Base-by-base conservation (phyloP, 2,329 filamentous ascomycete species). In the Phaeosphaeriaceae sp. region DNA sequence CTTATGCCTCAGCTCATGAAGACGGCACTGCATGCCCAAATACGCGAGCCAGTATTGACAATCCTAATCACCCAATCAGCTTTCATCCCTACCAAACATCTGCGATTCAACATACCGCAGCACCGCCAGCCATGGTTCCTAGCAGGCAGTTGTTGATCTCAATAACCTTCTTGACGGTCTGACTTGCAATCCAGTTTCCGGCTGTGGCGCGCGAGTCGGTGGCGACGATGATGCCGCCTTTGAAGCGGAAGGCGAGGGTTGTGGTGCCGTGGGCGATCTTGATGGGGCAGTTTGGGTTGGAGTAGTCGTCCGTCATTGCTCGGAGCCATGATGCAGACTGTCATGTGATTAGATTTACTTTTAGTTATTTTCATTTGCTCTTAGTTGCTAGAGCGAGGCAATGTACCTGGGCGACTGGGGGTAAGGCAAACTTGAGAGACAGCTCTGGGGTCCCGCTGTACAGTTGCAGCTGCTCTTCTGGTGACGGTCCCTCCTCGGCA, bases 1-100 rank as follows among this genome's bases (percentile, higher is more conserved):
- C 84, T 99, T 99, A 84, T 99, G 93, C 63, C 94, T 91, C 69
- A 99, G 92, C 82, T 99, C 94, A 81, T 99, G 93, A 60, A 99
- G 89, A 52, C 94, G 92, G 81, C 94, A 99, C 83, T 99, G 92
- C 88, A 97, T 96, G 70, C 93, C 94, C 61, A 99, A 85, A 82
- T 96, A 99, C 71, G 92, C 92, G 60, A 99, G 89, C 94, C 94
- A 99, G 84, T 97, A 97, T 86, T 97, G 94, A 78, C 94, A 99
- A 79, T 99, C 94, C 86, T 88, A 60, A 21, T 18, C 29, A 15
- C 2, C n/a, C n/a, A n/a, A n/a, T n/a, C n/a, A n/a, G n/a, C n/a
- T n/a, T n/a, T n/a, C n/a, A n/a, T n/a, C n/a, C n/a, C n/a, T n/a
- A n/a, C n/a, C n/a, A n/a, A n/a, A n/a, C n/a, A n/a, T n/a, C n/a